phyloP scores from a whole-genome alignment of 1,284 basidiomycete genomes.

The Trichosporon sp. region DNA sequence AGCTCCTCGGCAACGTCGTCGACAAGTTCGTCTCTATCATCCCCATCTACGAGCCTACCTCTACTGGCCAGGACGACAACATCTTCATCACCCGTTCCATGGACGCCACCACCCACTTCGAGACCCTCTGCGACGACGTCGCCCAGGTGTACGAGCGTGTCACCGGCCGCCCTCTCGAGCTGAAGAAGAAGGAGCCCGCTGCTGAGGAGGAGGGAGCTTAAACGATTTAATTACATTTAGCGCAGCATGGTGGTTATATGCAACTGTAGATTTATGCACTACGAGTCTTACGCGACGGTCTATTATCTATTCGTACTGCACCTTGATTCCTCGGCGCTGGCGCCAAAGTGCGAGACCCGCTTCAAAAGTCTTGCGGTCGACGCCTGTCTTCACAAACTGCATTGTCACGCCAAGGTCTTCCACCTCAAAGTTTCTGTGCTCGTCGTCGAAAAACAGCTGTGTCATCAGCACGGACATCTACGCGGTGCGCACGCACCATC shows the following conservation, averaged over 20 bases:
- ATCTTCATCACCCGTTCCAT: slow-evolving; percentile 97
- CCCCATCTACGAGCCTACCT: slow-evolving; percentile 83
- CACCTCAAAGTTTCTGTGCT: slow-evolving; percentile 69
- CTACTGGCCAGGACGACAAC: slow-evolving; percentile 66
- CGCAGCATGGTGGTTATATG: not conserved
- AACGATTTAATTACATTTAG: slow-evolving; percentile 3
- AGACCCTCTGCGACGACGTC: slow-evolving; percentile 94
- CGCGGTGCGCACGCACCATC: slow-evolving; percentile 60
- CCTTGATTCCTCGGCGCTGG: slow-evolving; percentile 22
- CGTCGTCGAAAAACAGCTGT: slow-evolving; percentile 78
- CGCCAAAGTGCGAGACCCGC: slow-evolving; percentile 38
- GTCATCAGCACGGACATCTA: slow-evolving; percentile 10
- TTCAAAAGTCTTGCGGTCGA: slow-evolving; percentile 29
- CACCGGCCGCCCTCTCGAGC: slow-evolving; percentile 48
- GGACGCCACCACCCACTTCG: slow-evolving; percentile 98
- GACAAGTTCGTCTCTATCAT: slow-evolving; percentile 96
- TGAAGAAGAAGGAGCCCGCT: slow-evolving; percentile 49
- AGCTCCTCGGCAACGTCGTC: slow-evolving; percentile 85
- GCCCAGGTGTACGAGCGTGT: slow-evolving; percentile 88
- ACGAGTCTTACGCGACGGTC: not conserved
- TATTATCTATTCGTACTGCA: not conserved
- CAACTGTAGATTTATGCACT: slow-evolving; percentile 7
- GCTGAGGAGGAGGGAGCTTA: slow-evolving; percentile 1
- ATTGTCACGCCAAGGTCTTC: slow-evolving; percentile 70
- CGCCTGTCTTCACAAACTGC: slow-evolving; percentile 42